Base-by-base conservation (phyloP, 805 yeast genomes). In the Lipomyces spencermartinsiae region DNA sequence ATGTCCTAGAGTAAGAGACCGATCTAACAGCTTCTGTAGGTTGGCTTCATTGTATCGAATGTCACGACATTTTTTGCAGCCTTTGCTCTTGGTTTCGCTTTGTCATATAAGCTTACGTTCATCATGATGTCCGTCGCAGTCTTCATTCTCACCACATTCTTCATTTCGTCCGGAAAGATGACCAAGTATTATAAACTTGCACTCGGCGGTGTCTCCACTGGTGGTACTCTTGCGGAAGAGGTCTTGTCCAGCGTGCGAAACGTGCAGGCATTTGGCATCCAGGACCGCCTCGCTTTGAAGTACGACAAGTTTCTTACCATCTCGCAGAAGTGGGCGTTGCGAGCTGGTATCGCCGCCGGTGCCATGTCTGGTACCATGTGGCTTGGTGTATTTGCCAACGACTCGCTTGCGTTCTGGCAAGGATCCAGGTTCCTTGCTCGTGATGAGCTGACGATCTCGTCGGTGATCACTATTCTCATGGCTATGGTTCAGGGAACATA, bases 341-440 rank as follows among this genome's bases (percentile, higher is more conserved):
- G 58, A 57, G 72, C 72, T 31, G 72, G 72, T 51, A 59, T 69
- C 34, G 70, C 71, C 55, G 71, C 68, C n/a, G 72, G 72, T 59
- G 70, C 60, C 55, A 75, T 81, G 83, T 75, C 82, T 10, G 82
- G 80, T 7, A 62, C 75, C 25, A 73, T 81, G 56, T 81, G 83
- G 83, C 74, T 77, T 2, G 75, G 76, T 4, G 73, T 80, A 34
- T 81, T 79, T 71, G 69, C 74, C 65, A 75, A 78, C 49, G 82
- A 81, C 63, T 82, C 83, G 5, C 73, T 81, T 19, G 79, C 83
- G 1, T 81, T 80, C 68, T 81, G 83, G 83, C 80, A 80, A 63
- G 83, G 83, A 2, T 78, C 83, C 4, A 77, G 83, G 37, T 71
- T 80, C 59, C 75, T 81, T 51, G 80, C 75, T n/a, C 61, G 74